A percentile compares a stretch with the other conserved stretches of the same genome.
phyloP scores from a whole-genome alignment of 2,329 filamentous ascomycete genomes.

The Epichloe uncinata region DNA sequence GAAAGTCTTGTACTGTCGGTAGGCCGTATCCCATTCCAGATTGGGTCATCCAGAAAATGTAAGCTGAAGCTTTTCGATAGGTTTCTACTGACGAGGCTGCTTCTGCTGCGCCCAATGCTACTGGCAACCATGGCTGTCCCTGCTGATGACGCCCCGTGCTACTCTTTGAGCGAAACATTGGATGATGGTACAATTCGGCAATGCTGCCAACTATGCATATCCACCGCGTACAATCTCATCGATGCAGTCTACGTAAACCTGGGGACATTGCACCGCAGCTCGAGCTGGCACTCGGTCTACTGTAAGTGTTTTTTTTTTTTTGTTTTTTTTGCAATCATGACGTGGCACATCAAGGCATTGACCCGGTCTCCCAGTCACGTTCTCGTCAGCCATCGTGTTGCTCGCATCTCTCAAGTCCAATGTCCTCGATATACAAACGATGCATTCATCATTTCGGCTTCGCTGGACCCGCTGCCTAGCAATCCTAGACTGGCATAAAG shows the following conservation, averaged over 20 bases:
- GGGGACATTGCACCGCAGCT: background rate
- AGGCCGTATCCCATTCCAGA: background rate
- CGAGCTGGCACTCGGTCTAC: slow-evolving; percentile 3
- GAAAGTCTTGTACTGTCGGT: slow-evolving; percentile 3
- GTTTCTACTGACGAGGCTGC: slow-evolving; percentile 2
- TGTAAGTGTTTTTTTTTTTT: background rate
- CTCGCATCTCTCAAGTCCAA: slow-evolving; percentile 2
- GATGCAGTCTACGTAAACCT: background rate
- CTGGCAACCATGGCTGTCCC: background rate
- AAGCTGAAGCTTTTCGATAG: background rate
- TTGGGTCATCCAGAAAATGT: background rate
- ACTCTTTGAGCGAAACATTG: background rate
- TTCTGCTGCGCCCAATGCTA: background rate
- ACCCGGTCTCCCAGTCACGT: background rate
- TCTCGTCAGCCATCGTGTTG: background rate
- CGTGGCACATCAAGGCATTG: background rate
- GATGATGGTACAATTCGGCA: slow-evolving; percentile 1
- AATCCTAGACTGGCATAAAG: background rate
- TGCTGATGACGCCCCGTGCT: background rate
- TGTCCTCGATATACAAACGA: background rate
- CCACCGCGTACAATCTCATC: slow-evolving; percentile 2
- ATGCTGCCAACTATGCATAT: slow-evolving; percentile 2
- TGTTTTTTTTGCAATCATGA: too few relatives aligned
- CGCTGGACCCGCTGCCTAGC: slow-evolving; percentile 1
- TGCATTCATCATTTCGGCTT: background rate